These are phyloP conservation scores for Vitis vinifera DNA, from an alignment of 164 flowering plant species.

Conservation along the genomic window ASM3070453v1 NC_081812.1:13043501-13044000, in stretches of 20 bases:
- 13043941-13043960: too few relatives aligned
- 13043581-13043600: conserved; percentile 46
- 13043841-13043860: too few relatives aligned
- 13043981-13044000: too few relatives aligned
- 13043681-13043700: not conserved
- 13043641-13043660: conserved; percentile 57
- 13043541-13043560: not conserved
- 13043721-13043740: not conserved
- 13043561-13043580: too few relatives aligned
- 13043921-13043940: too few relatives aligned
- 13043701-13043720: not conserved
- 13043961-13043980: too few relatives aligned
- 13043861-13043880: too few relatives aligned
- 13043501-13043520: not conserved
- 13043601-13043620: conserved; percentile 88
- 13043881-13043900: too few relatives aligned
- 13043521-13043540: not conserved
- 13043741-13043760: not conserved
- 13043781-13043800: not conserved
- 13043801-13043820: not conserved
- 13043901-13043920: too few relatives aligned
- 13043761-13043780: not conserved
- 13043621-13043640: conserved; percentile 97
- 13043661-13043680: not conserved
- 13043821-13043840: not conserved